Evolutionary conservation across 192 early-diverging fungal species (phyloP), one percentile per base, ranked within the genome.

Genomic region (Coemansia sp.): DNA sequence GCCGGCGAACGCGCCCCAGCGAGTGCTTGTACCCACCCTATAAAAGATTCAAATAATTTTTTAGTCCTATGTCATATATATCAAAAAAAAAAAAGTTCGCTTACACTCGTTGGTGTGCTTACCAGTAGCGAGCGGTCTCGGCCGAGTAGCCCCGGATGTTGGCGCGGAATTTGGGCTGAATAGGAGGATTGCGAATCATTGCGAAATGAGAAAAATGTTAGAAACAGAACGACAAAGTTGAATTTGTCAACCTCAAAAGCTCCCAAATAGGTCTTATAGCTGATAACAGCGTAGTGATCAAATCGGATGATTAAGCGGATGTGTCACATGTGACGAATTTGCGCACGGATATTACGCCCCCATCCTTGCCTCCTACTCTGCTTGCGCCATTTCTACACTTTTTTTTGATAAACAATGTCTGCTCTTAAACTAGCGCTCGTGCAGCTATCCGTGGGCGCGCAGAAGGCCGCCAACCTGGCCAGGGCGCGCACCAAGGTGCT

Each of bases 401-500:
- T 29, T 29, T 33, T 41, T 4, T 27, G 27, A 16, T 33, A 21
- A 21, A 4, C 16, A 33, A 72, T 72, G 70, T 3, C 57, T 19
- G 8, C 63, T 2, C 44, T 82, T 6, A 90, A 88, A 53, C 75
- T 94, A 33, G 92, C 91, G 1, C 83, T 92, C 35, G 75, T 92
- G 31, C 96, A 99, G 82, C 87, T 99, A 3, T 76, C 81, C 21
- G 92, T 94, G 24, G 84, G 89, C 1, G 84, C 89, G 3, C 85
- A 89, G 68, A 95, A 97, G 69, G 76, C 84, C 6, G 62, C 53
- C 10, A 99, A 99, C 83, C 85, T 99, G 31, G 69, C 69, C 29
- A 84, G 87, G 59, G 95, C 97, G 3, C 86, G 92, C 14, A 64
- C 59, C 16, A 89, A 91, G 66, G 93, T 99, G 27, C 82, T 96